phyloP scores from a whole-genome alignment of 768 basidiomycete genomes.

The Russula sp. region DNA sequence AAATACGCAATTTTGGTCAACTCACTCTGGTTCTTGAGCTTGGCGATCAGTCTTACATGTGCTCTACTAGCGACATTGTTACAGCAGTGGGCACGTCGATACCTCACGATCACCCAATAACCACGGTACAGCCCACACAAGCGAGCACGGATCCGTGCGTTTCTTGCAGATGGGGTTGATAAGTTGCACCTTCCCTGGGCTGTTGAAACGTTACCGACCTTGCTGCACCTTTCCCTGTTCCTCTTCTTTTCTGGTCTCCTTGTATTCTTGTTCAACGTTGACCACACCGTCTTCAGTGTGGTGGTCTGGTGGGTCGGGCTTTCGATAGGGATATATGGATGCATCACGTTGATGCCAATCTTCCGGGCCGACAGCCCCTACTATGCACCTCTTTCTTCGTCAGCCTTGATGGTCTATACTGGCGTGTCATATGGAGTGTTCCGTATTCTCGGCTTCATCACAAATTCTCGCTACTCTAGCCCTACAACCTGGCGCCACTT shows the following conservation, averaged over 20 bases:
- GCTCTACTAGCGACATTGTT: background rate
- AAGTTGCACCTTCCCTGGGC: background rate
- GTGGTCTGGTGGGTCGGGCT: background rate
- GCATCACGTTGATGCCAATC: background rate
- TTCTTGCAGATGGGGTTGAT: background rate
- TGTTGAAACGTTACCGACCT: background rate
- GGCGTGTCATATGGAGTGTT: background rate
- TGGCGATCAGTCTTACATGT: background rate
- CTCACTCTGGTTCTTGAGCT: conserved; percentile 10
- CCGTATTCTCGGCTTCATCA: background rate
- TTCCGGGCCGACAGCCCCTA: background rate
- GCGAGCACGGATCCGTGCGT: conserved; percentile 1
- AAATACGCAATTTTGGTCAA: conserved; percentile 4
- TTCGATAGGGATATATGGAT: background rate
- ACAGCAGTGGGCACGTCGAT: conserved; percentile 1
- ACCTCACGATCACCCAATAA: background rate
- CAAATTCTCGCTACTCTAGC: too few relatives aligned
- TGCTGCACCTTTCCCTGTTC: conserved; percentile 5
- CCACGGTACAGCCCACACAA: background rate
- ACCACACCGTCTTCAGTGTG: background rate
- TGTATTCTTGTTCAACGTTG: background rate
- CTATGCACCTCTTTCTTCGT: background rate
- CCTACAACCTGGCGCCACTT: too few relatives aligned
- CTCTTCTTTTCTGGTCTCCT: conserved; percentile 1
- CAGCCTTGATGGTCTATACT: background rate